These are phyloP conservation scores for Coix lacrymajobi DNA, from an alignment of 176 grass and related monocot genomes.

Conservation along the genomic window DNA sequence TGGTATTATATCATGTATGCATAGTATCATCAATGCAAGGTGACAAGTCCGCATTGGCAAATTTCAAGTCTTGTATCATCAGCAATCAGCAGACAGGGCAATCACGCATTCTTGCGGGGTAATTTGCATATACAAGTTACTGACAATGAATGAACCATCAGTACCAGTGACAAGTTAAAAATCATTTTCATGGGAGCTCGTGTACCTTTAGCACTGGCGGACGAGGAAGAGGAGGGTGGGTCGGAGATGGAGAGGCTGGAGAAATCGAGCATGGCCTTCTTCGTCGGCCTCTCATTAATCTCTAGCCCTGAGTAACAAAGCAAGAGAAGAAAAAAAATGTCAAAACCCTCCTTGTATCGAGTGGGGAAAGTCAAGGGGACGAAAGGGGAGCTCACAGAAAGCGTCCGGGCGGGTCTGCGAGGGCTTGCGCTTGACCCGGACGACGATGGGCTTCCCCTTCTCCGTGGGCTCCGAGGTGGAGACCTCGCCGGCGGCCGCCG, in stretches of 20 bases:
- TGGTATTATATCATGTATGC: background rate
- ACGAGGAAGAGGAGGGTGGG: background rate
- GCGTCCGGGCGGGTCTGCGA: constrained; percentile 54
- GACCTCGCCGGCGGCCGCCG: background rate
- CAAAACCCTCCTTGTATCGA: background rate
- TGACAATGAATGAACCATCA: background rate
- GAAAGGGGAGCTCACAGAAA: constrained; percentile 57
- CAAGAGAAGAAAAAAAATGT: background rate
- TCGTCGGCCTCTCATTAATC: constrained; percentile 77
- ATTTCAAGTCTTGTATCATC: background rate
- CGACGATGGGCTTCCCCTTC: constrained; percentile 55
- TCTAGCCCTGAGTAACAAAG: constrained; percentile 51
- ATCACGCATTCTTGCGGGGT: background rate
- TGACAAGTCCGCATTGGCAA: background rate
- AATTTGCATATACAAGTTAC: background rate
- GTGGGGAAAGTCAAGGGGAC: background rate
- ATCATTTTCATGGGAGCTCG: background rate
- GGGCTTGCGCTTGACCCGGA: constrained; percentile 77
- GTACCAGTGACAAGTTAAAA: background rate
- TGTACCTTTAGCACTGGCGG: constrained; percentile 29
- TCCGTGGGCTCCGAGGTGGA: constrained; percentile 7
- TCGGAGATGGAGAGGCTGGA: constrained; percentile 53
- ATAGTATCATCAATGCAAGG: background rate
- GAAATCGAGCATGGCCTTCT: constrained; percentile 65
- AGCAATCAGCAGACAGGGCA: background rate